Evolutionary conservation across 2,329 filamentous ascomycete genomes (phyloP), one percentile per base, ranked within the genome.

Genomic region (Cladosporium sp.): DNA sequence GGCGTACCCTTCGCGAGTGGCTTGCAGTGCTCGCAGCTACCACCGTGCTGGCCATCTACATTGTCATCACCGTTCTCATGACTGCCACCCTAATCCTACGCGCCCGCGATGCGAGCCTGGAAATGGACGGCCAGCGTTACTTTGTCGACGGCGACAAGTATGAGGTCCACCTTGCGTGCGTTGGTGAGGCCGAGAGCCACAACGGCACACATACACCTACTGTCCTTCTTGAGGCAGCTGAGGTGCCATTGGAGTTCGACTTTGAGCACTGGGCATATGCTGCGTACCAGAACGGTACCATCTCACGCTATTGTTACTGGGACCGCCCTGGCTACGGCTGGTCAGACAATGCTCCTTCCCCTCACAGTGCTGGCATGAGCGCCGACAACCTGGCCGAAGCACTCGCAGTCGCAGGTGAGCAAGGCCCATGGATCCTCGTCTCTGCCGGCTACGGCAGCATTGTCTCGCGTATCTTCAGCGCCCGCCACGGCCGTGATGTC

Each of bases 311-410:
- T 77, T 99, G 94, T 80, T 97, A 96, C 74, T 92, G 90, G 71
- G 94, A 99, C 72, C 88, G 94, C 20, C 94, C 94, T 0, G 94
- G 94, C 1, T 83, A 93, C 58, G 93, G 84, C 6, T 96, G 91
- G 87, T 85, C 85, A 49, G 94, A 99, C 74, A 93, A 94, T 58
- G 92, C 93, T 0, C 94, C 94, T 1, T 97, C 92, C 5, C 94
- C 94, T 0, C 87, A 96, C 67, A 96, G 90, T 5, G 93, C 91
- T 4, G 92, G 92, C 43, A 96, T 97, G 84, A 88, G 89, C n/a
- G 87, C 90, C 5, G 92, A 96, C 69, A 90, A 87, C 0, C 79
- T 97, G 25, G 92, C 90, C 43, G 92, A 97, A 76, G 90, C 92
- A 2, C 82, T 99, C 5, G 87, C 88, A 1, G 80, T 85, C 40